Evolutionary conservation across 2,329 filamentous ascomycete genomes (phyloP).

Genomic region (Aureobasidium lini): DNA sequence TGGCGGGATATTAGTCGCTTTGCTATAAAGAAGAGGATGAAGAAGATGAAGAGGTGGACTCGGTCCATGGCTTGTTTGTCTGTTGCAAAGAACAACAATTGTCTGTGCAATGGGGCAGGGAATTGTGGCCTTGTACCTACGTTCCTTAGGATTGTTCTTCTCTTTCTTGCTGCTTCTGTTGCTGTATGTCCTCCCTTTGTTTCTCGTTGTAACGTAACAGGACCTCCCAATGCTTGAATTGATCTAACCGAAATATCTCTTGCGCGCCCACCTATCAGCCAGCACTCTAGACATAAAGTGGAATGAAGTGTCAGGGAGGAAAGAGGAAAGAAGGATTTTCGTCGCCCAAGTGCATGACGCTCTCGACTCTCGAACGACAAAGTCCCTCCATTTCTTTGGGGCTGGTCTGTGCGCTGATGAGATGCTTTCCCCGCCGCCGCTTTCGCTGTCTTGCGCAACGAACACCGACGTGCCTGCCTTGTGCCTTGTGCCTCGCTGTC

Average conservation of each 20-base stretch:
- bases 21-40: slow-evolving; percentile 1
- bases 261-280: slow-evolving; percentile 43
- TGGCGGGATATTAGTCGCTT: slow-evolving; percentile 5
- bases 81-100: background rate
- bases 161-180: background rate
- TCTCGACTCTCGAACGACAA: background rate
- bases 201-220: background rate
- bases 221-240: background rate
- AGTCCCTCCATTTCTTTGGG: background rate
- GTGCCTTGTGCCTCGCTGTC: background rate
- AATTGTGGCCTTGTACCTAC: background rate
- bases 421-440: slow-evolving; percentile 1
- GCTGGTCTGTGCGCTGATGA: background rate
- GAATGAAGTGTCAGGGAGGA: background rate
- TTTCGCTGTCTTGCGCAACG: background rate
- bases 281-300: slow-evolving; percentile 33
- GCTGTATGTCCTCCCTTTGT: background rate
- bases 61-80: background rate
- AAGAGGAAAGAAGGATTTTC: background rate
- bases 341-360: slow-evolving; percentile 7
- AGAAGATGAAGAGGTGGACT: slow-evolving; percentile 8
- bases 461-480: background rate
- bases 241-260: slow-evolving; percentile 38
- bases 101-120: background rate
- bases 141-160: slow-evolving; percentile 10